A percentile compares a stretch with the other conserved stretches of the same genome.
Evolutionary conservation across 2,329 filamentous ascomycete species (phyloP).

Genomic region (Ophiostoma australiae): DNA sequence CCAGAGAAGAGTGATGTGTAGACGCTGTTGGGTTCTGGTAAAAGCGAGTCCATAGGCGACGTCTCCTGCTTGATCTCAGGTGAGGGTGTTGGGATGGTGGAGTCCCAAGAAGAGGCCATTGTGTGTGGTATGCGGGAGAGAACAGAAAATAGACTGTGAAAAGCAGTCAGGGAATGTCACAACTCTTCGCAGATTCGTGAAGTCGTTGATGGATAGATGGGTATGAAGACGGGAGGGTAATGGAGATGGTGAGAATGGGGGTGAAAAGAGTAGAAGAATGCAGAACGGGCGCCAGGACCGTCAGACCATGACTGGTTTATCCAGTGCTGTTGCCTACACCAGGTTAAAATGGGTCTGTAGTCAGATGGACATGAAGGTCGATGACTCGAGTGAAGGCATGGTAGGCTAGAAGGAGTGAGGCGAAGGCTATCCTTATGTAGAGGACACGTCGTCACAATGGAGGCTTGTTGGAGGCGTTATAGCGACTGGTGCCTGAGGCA

Average conservation of each 20-base stretch:
- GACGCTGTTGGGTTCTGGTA: constrained; percentile 40
- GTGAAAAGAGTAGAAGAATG: neutral
- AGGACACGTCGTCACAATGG: constrained; percentile 28
- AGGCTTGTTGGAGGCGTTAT: too few relatives aligned
- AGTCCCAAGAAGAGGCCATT: constrained; percentile 22
- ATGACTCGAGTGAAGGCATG: neutral
- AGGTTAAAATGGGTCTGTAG: constrained; percentile 8
- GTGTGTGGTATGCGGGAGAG: constrained; percentile 18
- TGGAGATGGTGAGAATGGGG: neutral
- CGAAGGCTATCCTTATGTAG: constrained; percentile 26
- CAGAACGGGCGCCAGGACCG: neutral
- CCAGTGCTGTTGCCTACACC: constrained; percentile 24
- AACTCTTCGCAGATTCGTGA: neutral
- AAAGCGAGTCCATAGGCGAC: constrained; percentile 51
- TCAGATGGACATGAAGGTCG: neutral
- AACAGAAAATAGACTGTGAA: neutral
- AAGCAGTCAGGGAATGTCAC: neutral
- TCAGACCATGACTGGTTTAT: constrained; percentile 2
- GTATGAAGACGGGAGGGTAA: neutral
- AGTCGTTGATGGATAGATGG: neutral
- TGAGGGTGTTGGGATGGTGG: constrained; percentile 31
- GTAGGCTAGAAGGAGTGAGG: neutral
- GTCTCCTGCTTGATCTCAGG: constrained; percentile 49
- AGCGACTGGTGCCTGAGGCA: constrained; percentile 26
- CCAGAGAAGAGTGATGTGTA: constrained; percentile 35